Evolutionary conservation across 1,284 basidiomycete genomes (phyloP).

Genomic region (Ustilago xerochloae): DNA sequence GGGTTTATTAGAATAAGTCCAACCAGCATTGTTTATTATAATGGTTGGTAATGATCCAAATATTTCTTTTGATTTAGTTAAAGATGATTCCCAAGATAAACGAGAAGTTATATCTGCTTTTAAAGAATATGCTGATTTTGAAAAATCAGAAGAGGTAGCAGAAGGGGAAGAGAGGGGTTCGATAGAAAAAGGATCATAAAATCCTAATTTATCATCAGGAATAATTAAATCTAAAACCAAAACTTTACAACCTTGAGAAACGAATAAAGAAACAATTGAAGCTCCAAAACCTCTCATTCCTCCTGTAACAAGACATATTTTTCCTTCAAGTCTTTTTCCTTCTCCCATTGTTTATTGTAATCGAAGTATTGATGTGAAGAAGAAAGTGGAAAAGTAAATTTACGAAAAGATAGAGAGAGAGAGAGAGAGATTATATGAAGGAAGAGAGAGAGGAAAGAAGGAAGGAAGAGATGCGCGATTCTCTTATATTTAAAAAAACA

Average conservation of each 20-base stretch:
- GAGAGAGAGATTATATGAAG: no score
- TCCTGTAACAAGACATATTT: conserved; percentile 25
- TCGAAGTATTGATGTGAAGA: background rate
- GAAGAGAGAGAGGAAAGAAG: no score
- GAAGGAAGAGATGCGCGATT: no score
- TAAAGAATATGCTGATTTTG: conserved; percentile 5
- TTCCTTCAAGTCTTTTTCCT: background rate
- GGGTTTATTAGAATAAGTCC: conserved; percentile 49
- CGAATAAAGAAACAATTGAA: conserved; percentile 25
- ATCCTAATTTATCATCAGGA: background rate
- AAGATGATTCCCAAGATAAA: background rate
- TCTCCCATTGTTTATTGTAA: background rate
- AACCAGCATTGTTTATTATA: conserved; percentile 50
- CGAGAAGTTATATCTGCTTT: conserved; percentile 25
- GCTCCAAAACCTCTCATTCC: conserved; percentile 38
- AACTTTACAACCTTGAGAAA: conserved; percentile 7
- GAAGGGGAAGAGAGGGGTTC: background rate
- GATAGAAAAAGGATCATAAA: conserved; percentile 12
- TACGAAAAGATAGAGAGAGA: no score
- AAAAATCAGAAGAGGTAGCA: background rate
- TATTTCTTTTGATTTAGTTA: background rate
- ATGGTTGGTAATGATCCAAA: conserved; percentile 14
- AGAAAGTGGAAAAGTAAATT: background rate
- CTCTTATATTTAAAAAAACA: no score
- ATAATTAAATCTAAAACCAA: conserved; percentile 26